Conservation (phyloP, 768 basidiomycete species). For the Naganishia kalamii region DNA sequence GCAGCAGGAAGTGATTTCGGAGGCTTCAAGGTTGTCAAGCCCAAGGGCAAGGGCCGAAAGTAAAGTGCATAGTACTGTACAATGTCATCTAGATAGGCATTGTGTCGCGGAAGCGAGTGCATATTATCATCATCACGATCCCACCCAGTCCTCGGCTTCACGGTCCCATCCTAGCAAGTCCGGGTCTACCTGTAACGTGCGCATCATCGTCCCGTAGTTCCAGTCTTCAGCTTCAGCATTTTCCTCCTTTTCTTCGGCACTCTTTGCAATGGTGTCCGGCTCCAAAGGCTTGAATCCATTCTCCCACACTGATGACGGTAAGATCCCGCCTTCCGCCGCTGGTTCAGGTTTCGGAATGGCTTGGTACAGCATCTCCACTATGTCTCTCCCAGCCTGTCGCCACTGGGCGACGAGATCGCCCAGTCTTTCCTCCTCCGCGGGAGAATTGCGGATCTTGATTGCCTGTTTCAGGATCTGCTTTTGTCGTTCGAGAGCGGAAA, state of each 20-base stretch:
- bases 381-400: constrained; percentile 36
- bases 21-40: constrained; percentile 85
- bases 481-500: constrained; percentile 28
- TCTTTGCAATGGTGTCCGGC: background rate
- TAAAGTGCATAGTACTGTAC: background rate
- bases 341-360: constrained; percentile 27
- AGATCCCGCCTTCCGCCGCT: background rate
- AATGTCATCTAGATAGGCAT: background rate
- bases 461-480: constrained; percentile 32
- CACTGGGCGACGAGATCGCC: constrained; percentile 29
- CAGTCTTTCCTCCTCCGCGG: constrained; percentile 34
- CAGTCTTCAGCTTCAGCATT: constrained; percentile 23
- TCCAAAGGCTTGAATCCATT: background rate
- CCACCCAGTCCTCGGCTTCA: constrained; percentile 35
- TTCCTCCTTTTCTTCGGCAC: background rate
- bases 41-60: constrained; percentile 70
- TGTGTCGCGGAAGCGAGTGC: background rate
- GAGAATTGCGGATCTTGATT: constrained; percentile 25
- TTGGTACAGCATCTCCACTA: constrained; percentile 36
- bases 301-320: background rate
- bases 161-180: constrained; percentile 38
- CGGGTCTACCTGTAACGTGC: constrained; percentile 35
- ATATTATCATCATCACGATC: background rate
- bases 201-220: constrained; percentile 36
- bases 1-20: constrained; percentile 66